phyloP scores from a whole-genome alignment of 2,329 filamentous ascomycete genomes.

The Cladophialophora immunda region DNA sequence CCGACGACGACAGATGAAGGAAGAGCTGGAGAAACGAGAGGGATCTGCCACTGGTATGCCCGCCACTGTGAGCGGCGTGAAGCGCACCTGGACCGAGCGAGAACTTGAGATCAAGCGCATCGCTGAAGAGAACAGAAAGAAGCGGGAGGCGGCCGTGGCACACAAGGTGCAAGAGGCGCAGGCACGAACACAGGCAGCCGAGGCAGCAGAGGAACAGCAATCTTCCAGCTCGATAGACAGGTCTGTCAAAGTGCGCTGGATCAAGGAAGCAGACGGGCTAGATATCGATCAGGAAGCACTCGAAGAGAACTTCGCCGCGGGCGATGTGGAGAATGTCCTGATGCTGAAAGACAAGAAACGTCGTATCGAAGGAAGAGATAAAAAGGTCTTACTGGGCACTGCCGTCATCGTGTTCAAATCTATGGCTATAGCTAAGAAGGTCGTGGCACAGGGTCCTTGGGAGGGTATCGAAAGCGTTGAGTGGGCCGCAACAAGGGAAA shows the following conservation, averaged over 20 bases:
- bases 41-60: conserved; percentile 45
- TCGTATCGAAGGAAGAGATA: conserved; percentile 57
- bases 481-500: conserved; percentile 64
- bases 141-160: conserved; percentile 55
- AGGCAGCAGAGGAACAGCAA: conserved; percentile 33
- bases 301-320: conserved; percentile 61
- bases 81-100: conserved; percentile 63
- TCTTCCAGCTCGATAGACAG: conserved; percentile 55
- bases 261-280: conserved; percentile 56
- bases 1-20: conserved; percentile 77
- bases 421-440: conserved; percentile 51
- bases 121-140: conserved; percentile 62
- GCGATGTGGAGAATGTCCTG: conserved; percentile 64
- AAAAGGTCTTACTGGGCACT: conserved; percentile 61
- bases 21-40: conserved; percentile 81
- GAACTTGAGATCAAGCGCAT: conserved; percentile 63
- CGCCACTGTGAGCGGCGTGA: conserved; percentile 53
- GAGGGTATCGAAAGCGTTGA: conserved; percentile 61
- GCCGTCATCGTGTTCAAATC: conserved; percentile 66
- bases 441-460: conserved; percentile 50
- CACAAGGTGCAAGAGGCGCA: conserved; percentile 54
- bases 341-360: conserved; percentile 63
- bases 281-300: conserved; percentile 60
- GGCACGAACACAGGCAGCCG: conserved; percentile 44
- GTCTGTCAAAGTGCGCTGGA: conserved; percentile 66